Conservation (phyloP, 1,139 yeast species). For the Candida gigantensis region DNA sequence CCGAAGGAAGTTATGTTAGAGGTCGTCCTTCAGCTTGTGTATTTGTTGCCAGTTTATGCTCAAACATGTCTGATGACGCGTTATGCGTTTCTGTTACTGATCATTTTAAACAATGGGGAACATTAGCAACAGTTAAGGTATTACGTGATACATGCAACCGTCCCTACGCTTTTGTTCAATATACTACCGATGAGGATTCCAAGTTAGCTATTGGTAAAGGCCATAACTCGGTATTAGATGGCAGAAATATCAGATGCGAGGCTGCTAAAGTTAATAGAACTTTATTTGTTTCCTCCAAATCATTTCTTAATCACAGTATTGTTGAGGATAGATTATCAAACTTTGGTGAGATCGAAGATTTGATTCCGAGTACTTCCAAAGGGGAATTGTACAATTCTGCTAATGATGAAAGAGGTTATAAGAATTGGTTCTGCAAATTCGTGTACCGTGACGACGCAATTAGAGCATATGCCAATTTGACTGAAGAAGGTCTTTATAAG, state of each 20-base stretch:
- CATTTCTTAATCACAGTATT: conserved; percentile 23
- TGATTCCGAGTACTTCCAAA: conserved; percentile 50
- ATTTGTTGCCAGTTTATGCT: conserved; percentile 79
- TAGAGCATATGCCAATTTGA: conserved; percentile 73
- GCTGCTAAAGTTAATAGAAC: conserved; percentile 91
- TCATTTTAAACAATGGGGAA: conserved; percentile 70
- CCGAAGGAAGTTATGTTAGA: conserved; percentile 19
- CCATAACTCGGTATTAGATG: conserved; percentile 69
- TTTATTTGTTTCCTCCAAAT: conserved; percentile 50
- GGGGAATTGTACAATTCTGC: conserved; percentile 26
- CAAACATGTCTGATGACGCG: conserved; percentile 66
- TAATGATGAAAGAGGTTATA: conserved; percentile 19
- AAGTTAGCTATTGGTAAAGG: conserved; percentile 65
- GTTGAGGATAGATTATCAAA: conserved; percentile 42
- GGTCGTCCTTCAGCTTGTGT: conserved; percentile 81
- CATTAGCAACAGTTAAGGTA: conserved; percentile 74
- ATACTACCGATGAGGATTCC: conserved; percentile 70
- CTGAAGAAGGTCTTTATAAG: conserved; percentile 51
- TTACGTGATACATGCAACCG: conserved; percentile 78
- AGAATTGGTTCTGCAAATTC: conserved; percentile 78
- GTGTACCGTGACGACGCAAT: conserved; percentile 90
- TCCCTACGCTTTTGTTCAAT: conserved; percentile 95
- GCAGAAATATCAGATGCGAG: conserved; percentile 81
- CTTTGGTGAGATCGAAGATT: conserved; percentile 76
- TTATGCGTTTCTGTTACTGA: conserved; percentile 66